Evolutionary conservation across 2,329 filamentous ascomycete species (phyloP).

Genomic region (Pseudogymnoascus sp.): DNA sequence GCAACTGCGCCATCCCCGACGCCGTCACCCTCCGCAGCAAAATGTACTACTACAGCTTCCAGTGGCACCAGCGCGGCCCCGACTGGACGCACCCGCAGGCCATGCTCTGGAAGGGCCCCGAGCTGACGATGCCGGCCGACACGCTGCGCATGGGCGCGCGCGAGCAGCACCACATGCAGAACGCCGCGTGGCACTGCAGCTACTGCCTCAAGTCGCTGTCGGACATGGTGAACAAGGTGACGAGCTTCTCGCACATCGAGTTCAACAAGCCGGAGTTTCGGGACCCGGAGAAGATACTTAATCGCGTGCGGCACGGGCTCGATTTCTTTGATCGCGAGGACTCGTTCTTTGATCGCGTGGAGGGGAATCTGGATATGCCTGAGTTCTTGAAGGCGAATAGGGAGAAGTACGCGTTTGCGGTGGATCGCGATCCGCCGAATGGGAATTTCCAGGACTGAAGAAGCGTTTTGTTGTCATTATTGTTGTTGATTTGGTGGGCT

Average conservation of each 20-base stretch:
- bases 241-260: conserved; percentile 34
- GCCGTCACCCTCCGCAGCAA: conserved; percentile 28
- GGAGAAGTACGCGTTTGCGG: conserved; percentile 18
- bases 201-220: conserved; percentile 35
- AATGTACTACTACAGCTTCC: conserved; percentile 34
- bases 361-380: conserved; percentile 36
- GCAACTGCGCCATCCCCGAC: conserved; percentile 30
- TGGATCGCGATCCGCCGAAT: conserved; percentile 19
- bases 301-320: conserved; percentile 33
- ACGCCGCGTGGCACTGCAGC: conserved; percentile 40
- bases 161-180: conserved; percentile 21
- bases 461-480: too few species aligned
- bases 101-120: conserved; percentile 31
- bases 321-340: conserved; percentile 35
- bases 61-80: conserved; percentile 28
- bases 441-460: conserved; percentile 19
- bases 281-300: conserved; percentile 32
- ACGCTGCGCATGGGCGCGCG: conserved; percentile 30
- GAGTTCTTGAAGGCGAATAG: conserved; percentile 28
- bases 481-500: neutral
- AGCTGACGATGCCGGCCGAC: conserved; percentile 33
- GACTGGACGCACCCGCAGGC: conserved; percentile 39
- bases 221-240: conserved; percentile 35
- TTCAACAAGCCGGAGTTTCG: conserved; percentile 34
- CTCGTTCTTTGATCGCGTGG: conserved; percentile 30